These are phyloP conservation scores for Diaporthe ampelina DNA, from an alignment of 2,329 filamentous ascomycete genomes.

Conservation along the genomic window DNA sequence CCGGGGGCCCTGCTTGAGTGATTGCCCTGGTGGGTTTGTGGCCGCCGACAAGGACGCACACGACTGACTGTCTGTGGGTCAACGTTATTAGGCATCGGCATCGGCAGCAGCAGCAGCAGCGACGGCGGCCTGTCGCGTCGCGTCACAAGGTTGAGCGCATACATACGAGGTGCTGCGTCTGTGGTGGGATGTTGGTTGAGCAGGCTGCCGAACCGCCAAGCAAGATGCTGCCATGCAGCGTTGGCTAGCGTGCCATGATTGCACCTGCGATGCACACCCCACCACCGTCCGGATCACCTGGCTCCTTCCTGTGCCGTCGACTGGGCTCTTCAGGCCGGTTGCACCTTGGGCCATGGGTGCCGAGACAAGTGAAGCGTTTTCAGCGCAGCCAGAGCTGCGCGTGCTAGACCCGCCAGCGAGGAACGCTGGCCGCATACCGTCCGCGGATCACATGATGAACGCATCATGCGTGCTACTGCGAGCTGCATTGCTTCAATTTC, in stretches of 20 bases:
- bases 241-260: constrained; percentile 6
- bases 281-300: too few relatives aligned
- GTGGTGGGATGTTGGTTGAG: constrained; percentile 14
- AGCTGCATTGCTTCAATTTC: constrained; percentile 18
- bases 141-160: constrained; percentile 38
- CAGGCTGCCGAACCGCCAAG: constrained; percentile 4
- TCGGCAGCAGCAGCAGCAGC: background rate
- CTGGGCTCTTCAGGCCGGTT: too few relatives aligned
- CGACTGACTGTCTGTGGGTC: constrained; percentile 6
- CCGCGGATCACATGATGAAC: constrained; percentile 38
- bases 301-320: too few relatives aligned
- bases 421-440: background rate
- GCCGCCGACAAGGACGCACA: background rate
- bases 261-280: background rate
- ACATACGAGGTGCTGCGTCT: constrained; percentile 34
- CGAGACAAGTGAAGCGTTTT: background rate
- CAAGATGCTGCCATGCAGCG: constrained; percentile 37
- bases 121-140: background rate
- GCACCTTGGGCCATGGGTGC: too few relatives aligned
- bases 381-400: background rate
- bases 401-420: constrained; percentile 22
- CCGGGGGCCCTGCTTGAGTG: background rate
- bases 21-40: background rate
- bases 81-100: background rate
- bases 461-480: constrained; percentile 24